Conservation (phyloP, 78 protist species). For the slime mould (Dictyostelium discoideum) region dicty_2.7 NC_007091.3:1181001-1181500, state of each 20-base stretch:
- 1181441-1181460: slow-evolving; percentile 47
- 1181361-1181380: neutral
- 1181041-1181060: neutral
- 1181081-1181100: slow-evolving; percentile 76
- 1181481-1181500: slow-evolving; percentile 29
- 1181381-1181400: slow-evolving; percentile 26
- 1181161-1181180: too few species aligned
- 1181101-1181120: slow-evolving; percentile 55
- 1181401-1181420: slow-evolving; percentile 18
- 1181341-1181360: neutral
- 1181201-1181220: neutral
- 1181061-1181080: slow-evolving; percentile 15
- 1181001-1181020: slow-evolving; percentile 42
- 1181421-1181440: neutral
- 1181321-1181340: slow-evolving; percentile 2
- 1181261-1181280: neutral
- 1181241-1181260: too few species aligned
- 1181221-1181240: too few species aligned
- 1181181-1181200: too few species aligned
- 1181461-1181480: slow-evolving; percentile 43
- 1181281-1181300: slow-evolving; percentile 9
- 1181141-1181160: neutral
- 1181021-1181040: slow-evolving; percentile 56
- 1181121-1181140: neutral
- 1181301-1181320: slow-evolving; percentile 31